These are phyloP conservation scores for Stevia rebaudiana DNA, from an alignment of 140 eudicot species.

Conservation along the genomic window DNA sequence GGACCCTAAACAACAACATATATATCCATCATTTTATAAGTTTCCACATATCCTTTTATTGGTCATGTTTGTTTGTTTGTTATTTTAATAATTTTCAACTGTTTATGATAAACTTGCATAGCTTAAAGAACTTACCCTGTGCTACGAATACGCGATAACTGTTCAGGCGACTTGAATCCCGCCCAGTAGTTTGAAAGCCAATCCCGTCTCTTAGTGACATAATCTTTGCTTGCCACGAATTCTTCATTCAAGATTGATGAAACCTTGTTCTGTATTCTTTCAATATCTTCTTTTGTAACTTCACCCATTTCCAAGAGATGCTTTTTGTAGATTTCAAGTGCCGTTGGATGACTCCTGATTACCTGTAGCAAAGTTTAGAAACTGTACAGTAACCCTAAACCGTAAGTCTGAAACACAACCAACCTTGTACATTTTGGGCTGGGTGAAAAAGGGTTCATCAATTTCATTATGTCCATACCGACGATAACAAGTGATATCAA, in stretches of 20 bases:
- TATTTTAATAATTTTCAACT: background rate
- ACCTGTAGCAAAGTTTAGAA: constrained; percentile 40
- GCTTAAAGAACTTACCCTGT: constrained; percentile 60
- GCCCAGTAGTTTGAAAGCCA: constrained; percentile 98
- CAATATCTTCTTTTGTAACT: constrained; percentile 62
- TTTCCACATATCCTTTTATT: too few relatives aligned
- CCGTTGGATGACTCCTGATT: constrained; percentile 77
- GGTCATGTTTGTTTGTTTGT: too few relatives aligned
- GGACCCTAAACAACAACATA: constrained; percentile 49
- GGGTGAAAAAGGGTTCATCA: constrained; percentile 94
- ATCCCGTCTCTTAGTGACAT: constrained; percentile 66
- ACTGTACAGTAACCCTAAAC: background rate
- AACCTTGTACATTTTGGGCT: constrained; percentile 95
- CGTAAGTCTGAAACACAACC: background rate
- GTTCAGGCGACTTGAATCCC: constrained; percentile 92
- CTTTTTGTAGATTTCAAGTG: constrained; percentile 68
- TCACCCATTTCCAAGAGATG: constrained; percentile 66
- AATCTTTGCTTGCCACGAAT: constrained; percentile 76
- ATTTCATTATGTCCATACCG: constrained; percentile 96
- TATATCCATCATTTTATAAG: background rate
- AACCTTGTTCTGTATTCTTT: constrained; percentile 64
- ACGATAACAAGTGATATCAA: constrained; percentile 87
- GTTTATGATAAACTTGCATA: background rate
- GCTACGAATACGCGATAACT: constrained; percentile 84
- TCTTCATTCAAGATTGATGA: constrained; percentile 71